phyloP scores from a whole-genome alignment of 371 early-diverging fungal genomes.

The Rhizopus sp. region DNA sequence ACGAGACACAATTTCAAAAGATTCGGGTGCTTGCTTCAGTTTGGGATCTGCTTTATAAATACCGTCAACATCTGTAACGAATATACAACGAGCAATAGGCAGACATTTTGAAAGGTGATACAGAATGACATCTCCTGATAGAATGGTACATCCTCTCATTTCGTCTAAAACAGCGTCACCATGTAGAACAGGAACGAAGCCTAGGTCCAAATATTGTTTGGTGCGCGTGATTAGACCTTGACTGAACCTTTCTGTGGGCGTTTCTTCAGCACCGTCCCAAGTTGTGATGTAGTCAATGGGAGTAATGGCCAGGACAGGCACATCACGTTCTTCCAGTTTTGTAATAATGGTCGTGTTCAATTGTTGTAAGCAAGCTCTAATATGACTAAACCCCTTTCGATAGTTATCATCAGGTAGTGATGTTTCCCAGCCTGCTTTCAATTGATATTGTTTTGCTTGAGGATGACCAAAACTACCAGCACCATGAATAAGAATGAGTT shows the following conservation, averaged over 20 bases:
- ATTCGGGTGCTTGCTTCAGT: conserved; percentile 2
- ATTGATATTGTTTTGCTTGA: conserved; percentile 36
- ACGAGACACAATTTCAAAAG: conserved; percentile 5
- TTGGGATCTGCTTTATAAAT: conserved; percentile 49
- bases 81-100: conserved; percentile 43
- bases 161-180: conserved; percentile 52
- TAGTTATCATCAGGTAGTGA: conserved; percentile 5
- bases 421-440: conserved; percentile 41
- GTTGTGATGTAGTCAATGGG: conserved; percentile 45
- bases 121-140: conserved; percentile 53
- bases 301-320: conserved; percentile 39
- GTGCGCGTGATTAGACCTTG: conserved; percentile 17
- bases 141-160: conserved; percentile 41
- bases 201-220: conserved; percentile 27
- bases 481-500: conserved; percentile 45
- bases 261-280: conserved; percentile 23
- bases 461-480: conserved; percentile 58
- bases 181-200: conserved; percentile 49
- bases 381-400: conserved; percentile 34
- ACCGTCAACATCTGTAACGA: conserved; percentile 54
- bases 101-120: conserved; percentile 32
- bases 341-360: conserved; percentile 27
- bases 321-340: conserved; percentile 22
- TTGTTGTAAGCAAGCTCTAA: conserved; percentile 28
- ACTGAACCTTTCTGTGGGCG: conserved; percentile 15